These are phyloP conservation scores for Fonsecaea erecta DNA, from an alignment of 2,329 filamentous ascomycete species.

Conservation along the genomic window DNA sequence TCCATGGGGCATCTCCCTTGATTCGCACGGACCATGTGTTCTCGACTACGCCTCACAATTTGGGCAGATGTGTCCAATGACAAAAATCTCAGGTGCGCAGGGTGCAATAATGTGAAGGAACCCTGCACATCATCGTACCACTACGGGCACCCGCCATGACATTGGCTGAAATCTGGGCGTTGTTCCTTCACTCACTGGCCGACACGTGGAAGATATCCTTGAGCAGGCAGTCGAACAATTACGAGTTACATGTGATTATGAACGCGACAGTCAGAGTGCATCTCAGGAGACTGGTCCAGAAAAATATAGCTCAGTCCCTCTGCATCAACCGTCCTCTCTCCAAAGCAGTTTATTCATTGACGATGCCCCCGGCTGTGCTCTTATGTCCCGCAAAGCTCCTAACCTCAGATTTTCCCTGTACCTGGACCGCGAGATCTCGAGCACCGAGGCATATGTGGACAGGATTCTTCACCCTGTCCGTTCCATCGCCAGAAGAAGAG, in stretches of 20 bases:
- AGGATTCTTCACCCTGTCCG: slow-evolving; percentile 3
- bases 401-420: slow-evolving; percentile 8
- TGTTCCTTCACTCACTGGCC: slow-evolving; percentile 14
- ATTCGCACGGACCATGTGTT: neutral
- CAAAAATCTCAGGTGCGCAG: neutral
- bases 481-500: slow-evolving; percentile 7
- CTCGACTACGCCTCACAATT: slow-evolving; percentile 4
- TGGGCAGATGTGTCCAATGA: neutral
- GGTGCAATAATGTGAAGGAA: neutral
- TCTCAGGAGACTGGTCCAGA: neutral
- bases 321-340: neutral
- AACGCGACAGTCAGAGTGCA: neutral
- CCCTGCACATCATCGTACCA: neutral
- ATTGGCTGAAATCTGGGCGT: neutral
- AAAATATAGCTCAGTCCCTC: neutral
- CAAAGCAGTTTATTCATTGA: neutral
- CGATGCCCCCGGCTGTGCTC: neutral
- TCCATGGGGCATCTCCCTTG: neutral
- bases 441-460: slow-evolving; percentile 3
- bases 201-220: slow-evolving; percentile 1
- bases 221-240: neutral
- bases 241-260: neutral
- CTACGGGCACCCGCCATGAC: neutral
- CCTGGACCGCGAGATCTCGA: slow-evolving; percentile 13
- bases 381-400: slow-evolving; percentile 14